A percentile compares a stretch with the other conserved stretches of the same genome.
Evolutionary conservation across 164 flowering plant species (phyloP).

Genomic region (Berberis thunbergii): DNA sequence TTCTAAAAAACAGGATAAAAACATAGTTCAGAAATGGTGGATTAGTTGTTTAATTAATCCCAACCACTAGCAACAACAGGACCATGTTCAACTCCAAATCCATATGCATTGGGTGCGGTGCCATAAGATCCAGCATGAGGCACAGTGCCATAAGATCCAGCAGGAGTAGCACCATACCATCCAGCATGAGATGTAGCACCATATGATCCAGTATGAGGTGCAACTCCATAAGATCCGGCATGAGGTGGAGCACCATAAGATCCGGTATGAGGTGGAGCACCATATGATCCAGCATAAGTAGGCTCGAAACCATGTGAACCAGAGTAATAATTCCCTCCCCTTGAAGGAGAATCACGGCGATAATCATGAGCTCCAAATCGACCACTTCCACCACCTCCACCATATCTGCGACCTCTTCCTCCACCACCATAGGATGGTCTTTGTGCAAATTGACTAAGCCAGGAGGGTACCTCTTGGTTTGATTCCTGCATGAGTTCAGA

Average conservation of each 20-base stretch:
- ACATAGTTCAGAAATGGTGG: neutral
- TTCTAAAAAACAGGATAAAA: no score
- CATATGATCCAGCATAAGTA: no score
- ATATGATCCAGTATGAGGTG: no score
- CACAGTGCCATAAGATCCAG: neutral
- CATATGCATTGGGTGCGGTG: neutral
- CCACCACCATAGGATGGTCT: neutral
- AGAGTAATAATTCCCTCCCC: neutral
- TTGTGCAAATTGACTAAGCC: constrained; percentile 22
- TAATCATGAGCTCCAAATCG: neutral
- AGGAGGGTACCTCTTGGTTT: constrained; percentile 54
- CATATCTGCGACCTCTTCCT: neutral
- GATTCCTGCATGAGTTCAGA: constrained; percentile 58
- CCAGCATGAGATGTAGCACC: no score
- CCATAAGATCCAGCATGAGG: neutral
- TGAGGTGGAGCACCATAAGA: no score
- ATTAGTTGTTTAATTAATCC: neutral
- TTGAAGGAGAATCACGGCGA: neutral
- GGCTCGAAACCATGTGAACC: neutral
- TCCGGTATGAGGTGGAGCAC: no score
- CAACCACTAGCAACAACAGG: neutral
- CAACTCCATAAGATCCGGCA: no score
- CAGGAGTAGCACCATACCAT: neutral
- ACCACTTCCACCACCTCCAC: neutral
- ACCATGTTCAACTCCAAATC: neutral